phyloP scores from a whole-genome alignment of 2,329 filamentous ascomycete species.

The Penicillium corylophilum region DNA sequence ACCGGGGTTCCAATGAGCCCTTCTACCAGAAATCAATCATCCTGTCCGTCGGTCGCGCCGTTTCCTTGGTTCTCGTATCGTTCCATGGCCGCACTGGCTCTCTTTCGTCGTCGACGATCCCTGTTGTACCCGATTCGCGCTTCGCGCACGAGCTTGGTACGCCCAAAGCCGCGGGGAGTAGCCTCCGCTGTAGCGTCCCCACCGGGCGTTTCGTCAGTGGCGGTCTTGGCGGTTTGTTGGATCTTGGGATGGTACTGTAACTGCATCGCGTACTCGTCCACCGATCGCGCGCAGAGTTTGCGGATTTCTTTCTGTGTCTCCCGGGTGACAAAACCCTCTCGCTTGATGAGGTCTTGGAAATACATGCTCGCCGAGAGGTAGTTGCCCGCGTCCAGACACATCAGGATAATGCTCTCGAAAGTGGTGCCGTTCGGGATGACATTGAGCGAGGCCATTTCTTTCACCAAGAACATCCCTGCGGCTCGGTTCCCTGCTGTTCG shows the following conservation, averaged over 20 bases:
- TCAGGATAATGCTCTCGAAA: conserved; percentile 61
- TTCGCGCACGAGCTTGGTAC: neutral
- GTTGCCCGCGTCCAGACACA: conserved; percentile 49
- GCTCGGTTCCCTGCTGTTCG: conserved; percentile 48
- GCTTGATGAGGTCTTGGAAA: conserved; percentile 36
- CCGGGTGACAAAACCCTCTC: conserved; percentile 27
- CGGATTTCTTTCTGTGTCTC: conserved; percentile 29
- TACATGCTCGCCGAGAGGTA: conserved; percentile 41
- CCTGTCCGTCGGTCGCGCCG: neutral
- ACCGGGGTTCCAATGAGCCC: neutral
- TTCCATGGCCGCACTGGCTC: neutral
- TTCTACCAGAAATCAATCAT: neutral
- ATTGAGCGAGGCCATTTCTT: conserved; percentile 59
- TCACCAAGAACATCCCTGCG: conserved; percentile 60
- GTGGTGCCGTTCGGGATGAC: conserved; percentile 58
- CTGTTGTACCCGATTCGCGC: conserved; percentile 5
- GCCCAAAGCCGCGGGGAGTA: neutral
- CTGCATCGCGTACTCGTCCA: conserved; percentile 31
- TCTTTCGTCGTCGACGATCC: conserved; percentile 3
- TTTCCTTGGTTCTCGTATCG: neutral
- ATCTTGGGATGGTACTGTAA: conserved; percentile 33
- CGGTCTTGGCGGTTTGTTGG: conserved; percentile 1
- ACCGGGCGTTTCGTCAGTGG: neutral
- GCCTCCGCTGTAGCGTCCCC: neutral
- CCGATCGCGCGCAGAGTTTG: conserved; percentile 27